Conservation (phyloP, 2,329 filamentous ascomycete genomes). For the Neodidymelliopsis sp. region DNA sequence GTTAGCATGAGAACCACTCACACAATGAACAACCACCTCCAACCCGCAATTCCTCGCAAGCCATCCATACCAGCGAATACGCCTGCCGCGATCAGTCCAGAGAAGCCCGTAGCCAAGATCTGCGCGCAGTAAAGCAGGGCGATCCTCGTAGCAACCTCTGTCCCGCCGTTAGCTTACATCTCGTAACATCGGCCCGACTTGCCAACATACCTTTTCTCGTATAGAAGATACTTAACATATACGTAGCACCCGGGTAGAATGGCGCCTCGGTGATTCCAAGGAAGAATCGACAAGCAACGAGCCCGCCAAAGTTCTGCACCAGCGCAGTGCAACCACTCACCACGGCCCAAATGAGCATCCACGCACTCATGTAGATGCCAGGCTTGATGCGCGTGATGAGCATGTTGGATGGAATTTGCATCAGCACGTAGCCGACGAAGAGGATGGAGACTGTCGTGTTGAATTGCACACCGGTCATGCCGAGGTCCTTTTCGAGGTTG, state of each 20-base stretch:
- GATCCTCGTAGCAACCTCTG: conserved; percentile 48
- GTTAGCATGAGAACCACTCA: conserved; percentile 24
- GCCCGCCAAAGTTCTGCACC: conserved; percentile 42
- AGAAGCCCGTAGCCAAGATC: conserved; percentile 52
- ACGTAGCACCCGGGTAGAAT: conserved; percentile 68
- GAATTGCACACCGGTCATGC: conserved; percentile 34
- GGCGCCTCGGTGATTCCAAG: conserved; percentile 37
- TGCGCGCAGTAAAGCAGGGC: conserved; percentile 51
- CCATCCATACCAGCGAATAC: conserved; percentile 46
- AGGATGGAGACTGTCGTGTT: conserved; percentile 40
- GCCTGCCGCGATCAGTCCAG: conserved; percentile 54
- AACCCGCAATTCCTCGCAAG: conserved; percentile 42
- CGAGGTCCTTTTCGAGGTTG: conserved; percentile 64
- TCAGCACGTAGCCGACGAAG: conserved; percentile 56
- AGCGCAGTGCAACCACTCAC: conserved; percentile 46
- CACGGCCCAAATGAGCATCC: conserved; percentile 48
- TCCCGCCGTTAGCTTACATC: conserved; percentile 43
- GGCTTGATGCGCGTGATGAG: conserved; percentile 48
- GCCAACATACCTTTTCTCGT: conserved; percentile 56
- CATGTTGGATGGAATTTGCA: conserved; percentile 54
- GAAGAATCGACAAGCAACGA: conserved; percentile 43
- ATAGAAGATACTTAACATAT: conserved; percentile 72
- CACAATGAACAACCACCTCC: conserved; percentile 51
- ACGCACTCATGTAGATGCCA: conserved; percentile 42
- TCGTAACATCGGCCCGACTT: too few relatives aligned